Base-by-base conservation (phyloP, 352 stramenopile genomes). In the Globisporangium paroecandrum region DNA sequence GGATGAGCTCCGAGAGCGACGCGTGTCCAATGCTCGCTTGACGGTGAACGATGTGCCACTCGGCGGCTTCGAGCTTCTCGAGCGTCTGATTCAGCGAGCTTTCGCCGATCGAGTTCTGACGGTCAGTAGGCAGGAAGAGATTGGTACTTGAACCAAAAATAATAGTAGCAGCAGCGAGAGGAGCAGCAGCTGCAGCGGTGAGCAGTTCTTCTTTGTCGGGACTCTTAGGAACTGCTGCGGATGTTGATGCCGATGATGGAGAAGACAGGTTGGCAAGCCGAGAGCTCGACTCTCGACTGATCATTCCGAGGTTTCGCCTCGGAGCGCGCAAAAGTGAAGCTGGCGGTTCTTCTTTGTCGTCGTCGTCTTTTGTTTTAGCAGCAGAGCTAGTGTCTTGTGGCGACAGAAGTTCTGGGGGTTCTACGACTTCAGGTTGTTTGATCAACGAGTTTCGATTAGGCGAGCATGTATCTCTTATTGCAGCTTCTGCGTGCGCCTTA, bases 1-100 rank as follows among this genome's bases (percentile, higher is more conserved):
- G 60, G 8, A 81, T 46, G 2, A 70, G 18, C 0, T 70, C 65
- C 22, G 74, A 54, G 4, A 86, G 61, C 13, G 72, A 60, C 0
- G 68, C 62, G 5, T 47, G 62, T 12, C 67, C 65, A 1, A 87
- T 69, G 51, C 72, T 87, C 6, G 74, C 69, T 7, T 72, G 68
- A 3, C 78, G 71, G 36, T 87, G 66, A 12, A 70, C 64, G 0
- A 87, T 49, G 57, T 87, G 75, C 78, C 78, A 84, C 62, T 84
- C 78, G 2, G 75, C 78, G 0, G 78, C 78, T 71, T 81, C 71
- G 13, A 87, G 77, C 15, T 77, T 75, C 58, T 81, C 57, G 27
- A 87, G 65, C 15, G 74, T 76, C 18, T 65, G 46, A 24, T 56
- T 60, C 20, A 86, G 68, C 12, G 55, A 51, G 7, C 47, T n/a